These are phyloP conservation scores for Nemania bipapillata DNA, from an alignment of 2,329 filamentous ascomycete genomes.

Conservation along the genomic window DNA sequence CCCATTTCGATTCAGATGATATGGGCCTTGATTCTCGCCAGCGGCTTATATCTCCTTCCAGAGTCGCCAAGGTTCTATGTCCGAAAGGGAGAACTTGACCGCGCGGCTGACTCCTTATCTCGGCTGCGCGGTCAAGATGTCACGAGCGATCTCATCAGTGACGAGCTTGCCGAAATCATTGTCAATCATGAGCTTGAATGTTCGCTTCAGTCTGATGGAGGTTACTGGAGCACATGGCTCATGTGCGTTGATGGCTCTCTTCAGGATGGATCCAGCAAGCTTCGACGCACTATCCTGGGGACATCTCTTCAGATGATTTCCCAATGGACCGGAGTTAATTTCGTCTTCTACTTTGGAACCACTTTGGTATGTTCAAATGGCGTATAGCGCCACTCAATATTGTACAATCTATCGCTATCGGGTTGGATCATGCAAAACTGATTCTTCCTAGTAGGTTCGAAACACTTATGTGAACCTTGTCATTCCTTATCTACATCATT, in stretches of 20 bases:
- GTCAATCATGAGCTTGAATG: constrained; percentile 91
- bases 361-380: constrained; percentile 63
- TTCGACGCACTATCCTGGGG: constrained; percentile 76
- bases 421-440: neutral
- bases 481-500: neutral
- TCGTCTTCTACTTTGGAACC: constrained; percentile 75
- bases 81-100: constrained; percentile 76
- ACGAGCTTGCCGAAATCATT: constrained; percentile 84
- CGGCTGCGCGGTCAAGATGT: constrained; percentile 78
- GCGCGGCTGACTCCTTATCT: constrained; percentile 70
- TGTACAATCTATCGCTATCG: neutral
- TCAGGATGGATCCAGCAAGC: constrained; percentile 70
- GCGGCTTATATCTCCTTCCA: constrained; percentile 78
- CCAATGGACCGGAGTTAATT: constrained; percentile 86
- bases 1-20: constrained; percentile 82
- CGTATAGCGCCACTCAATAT: neutral
- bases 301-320: constrained; percentile 84
- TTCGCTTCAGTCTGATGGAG: constrained; percentile 70
- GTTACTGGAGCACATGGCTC: constrained; percentile 75
- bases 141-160: constrained; percentile 78
- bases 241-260: constrained; percentile 75
- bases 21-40: constrained; percentile 80
- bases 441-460: constrained; percentile 30
- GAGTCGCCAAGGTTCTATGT: constrained; percentile 89
- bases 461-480: neutral